Percentiles rank a stretch among this genome's conserved stretches.
Conservation (phyloP, 176 grass and related monocot genomes). For the Eremochloa ophiuroides region DNA sequence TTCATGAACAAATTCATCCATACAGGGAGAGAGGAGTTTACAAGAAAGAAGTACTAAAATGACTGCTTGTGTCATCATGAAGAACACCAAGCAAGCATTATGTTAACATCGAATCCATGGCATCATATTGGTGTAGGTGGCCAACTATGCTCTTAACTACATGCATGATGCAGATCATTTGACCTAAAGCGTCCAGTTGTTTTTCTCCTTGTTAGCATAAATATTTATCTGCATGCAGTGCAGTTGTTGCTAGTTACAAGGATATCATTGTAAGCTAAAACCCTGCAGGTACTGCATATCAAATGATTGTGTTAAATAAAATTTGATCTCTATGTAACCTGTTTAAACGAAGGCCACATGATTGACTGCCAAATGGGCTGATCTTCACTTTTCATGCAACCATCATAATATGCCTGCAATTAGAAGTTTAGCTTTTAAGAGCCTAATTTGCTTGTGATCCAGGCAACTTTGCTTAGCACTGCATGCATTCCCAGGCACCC, state of each 20-base stretch:
- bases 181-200: background rate
- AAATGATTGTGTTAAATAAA: conserved; percentile 3
- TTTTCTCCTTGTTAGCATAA: background rate
- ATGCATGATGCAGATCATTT: background rate
- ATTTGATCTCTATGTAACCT: background rate
- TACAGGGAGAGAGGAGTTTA: background rate
- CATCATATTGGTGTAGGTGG: too few species aligned
- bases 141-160: background rate
- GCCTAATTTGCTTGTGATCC: background rate
- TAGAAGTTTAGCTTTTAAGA: background rate
- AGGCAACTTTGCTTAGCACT: background rate
- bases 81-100: background rate
- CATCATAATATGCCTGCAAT: background rate
- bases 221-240: conserved; percentile 6
- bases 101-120: background rate
- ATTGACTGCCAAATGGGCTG: background rate
- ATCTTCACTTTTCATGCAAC: background rate
- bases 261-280: background rate
- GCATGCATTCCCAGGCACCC: background rate
- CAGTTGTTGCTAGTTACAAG: background rate
- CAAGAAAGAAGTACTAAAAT: background rate
- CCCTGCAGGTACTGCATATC: background rate
- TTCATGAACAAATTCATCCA: conserved; percentile 3
- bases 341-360: background rate
- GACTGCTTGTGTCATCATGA: background rate